phyloP scores from a whole-genome alignment of 2,329 filamentous ascomycete genomes.

The Microascus cirrosus region DNA sequence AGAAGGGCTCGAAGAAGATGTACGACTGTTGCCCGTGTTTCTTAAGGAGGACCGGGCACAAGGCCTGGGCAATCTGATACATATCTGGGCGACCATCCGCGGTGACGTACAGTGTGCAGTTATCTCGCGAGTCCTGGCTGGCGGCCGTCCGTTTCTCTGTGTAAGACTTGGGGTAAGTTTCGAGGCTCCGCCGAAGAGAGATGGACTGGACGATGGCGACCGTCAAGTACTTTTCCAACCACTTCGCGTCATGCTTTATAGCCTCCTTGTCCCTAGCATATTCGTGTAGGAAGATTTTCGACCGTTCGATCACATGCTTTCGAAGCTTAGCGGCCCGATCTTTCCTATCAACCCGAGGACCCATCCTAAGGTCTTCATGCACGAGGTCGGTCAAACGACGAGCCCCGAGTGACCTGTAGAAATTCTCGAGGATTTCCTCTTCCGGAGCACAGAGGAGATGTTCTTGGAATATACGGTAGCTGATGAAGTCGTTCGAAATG shows the following conservation, averaged over 20 bases:
- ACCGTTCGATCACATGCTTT: conserved; percentile 76
- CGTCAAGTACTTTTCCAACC: conserved; percentile 76
- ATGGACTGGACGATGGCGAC: conserved; percentile 73
- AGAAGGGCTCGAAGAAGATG: conserved; percentile 80
- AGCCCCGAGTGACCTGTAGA: conserved; percentile 75
- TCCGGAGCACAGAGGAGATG: conserved; percentile 78
- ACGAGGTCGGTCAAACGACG: conserved; percentile 66
- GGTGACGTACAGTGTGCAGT: conserved; percentile 66
- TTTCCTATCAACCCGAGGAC: conserved; percentile 54
- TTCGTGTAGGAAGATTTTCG: conserved; percentile 80
- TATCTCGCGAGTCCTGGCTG: conserved; percentile 38
- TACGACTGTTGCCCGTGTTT: conserved; percentile 82
- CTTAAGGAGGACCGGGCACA: conserved; percentile 70
- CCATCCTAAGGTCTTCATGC: conserved; percentile 65
- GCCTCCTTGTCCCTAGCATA: conserved; percentile 59
- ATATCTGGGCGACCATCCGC: conserved; percentile 60
- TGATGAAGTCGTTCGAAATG: conserved; percentile 78
- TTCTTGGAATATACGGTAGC: conserved; percentile 79
- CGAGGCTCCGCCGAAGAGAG: conserved; percentile 62
- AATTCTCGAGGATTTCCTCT: conserved; percentile 74
- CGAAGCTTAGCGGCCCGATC: conserved; percentile 57
- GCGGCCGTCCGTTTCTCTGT: conserved; percentile 68
- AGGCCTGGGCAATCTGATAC: conserved; percentile 83
- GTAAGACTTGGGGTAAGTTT: conserved; percentile 55
- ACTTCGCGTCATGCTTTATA: conserved; percentile 80